A percentile compares a stretch with the other conserved stretches of the same genome.
Evolutionary conservation across 768 basidiomycete species (phyloP).

Genomic region (Termitomyces sp.): DNA sequence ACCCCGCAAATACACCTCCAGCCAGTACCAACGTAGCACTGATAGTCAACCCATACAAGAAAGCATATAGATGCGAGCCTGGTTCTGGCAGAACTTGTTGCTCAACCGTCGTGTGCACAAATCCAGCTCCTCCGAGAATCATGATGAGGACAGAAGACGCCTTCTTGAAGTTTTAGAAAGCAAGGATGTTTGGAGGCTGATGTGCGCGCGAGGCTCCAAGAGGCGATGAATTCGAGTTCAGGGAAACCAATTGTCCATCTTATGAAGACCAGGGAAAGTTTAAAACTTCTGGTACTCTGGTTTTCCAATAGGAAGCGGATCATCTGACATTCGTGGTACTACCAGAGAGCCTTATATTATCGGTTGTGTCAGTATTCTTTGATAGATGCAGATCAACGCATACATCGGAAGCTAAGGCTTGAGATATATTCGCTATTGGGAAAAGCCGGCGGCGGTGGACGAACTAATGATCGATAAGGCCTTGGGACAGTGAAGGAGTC

Average conservation of each 20-base stretch:
- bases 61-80: slow-evolving; percentile 50
- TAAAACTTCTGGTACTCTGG: too few relatives aligned
- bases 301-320: not conserved
- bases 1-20: slow-evolving; percentile 95
- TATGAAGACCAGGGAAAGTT: not conserved
- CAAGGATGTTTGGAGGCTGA: not conserved
- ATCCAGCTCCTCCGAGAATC: not conserved
- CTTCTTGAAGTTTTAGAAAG: too few relatives aligned
- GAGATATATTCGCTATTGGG: not conserved
- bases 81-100: slow-evolving; percentile 14
- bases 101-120: not conserved
- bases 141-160: not conserved
- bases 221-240: not conserved
- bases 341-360: not conserved
- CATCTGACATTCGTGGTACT: not conserved
- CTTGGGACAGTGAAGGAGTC: not conserved
- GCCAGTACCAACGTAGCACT: slow-evolving; percentile 68
- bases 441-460: not conserved
- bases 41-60: slow-evolving; percentile 68
- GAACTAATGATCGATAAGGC: not conserved
- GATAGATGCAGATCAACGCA: not conserved
- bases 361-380: not conserved
- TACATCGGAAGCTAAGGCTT: not conserved
- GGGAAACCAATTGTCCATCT: not conserved
- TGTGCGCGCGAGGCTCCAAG: not conserved